phyloP scores from a whole-genome alignment of 106 monocot species.

The Iris macrosiphon region DNA sequence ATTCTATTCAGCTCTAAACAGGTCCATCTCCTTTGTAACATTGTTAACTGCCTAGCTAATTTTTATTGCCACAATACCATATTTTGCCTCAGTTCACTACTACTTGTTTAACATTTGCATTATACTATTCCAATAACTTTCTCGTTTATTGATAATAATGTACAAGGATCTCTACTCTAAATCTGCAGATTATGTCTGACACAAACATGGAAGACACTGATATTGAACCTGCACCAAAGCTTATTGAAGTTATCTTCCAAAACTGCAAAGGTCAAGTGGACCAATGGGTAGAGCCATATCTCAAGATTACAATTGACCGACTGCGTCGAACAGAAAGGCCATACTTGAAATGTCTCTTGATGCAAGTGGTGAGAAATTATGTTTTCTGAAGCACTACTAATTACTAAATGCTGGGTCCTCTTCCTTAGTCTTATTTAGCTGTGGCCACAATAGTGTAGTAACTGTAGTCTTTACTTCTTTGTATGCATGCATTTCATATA shows the following conservation, averaged over 20 bases:
- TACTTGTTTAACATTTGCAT: too few species aligned
- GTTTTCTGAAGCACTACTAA: too few species aligned
- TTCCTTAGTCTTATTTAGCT: too few species aligned
- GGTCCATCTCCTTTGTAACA: too few species aligned
- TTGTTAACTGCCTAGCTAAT: too few species aligned
- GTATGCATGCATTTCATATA: too few species aligned
- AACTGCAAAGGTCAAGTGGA: constrained; percentile 99
- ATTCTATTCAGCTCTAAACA: too few species aligned
- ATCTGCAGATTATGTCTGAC: constrained; percentile 83
- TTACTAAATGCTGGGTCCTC: too few species aligned
- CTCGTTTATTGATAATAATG: background rate
- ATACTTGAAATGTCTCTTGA: constrained; percentile 72
- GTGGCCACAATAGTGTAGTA: too few species aligned
- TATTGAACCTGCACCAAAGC: constrained; percentile 91
- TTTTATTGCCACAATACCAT: too few species aligned
- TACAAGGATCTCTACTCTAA: background rate
- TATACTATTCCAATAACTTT: background rate
- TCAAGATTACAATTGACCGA: constrained; percentile 74
- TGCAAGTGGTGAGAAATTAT: constrained; percentile 69
- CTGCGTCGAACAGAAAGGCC: constrained; percentile 65
- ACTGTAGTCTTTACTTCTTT: too few species aligned
- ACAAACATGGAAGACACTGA: constrained; percentile 91
- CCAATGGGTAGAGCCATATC: constrained; percentile 98
- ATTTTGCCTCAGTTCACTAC: too few species aligned
- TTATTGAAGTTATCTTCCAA: constrained; percentile 96